Conservation (phyloP, 1,284 basidiomycete species). For the Sporisorium sorghi region DNA sequence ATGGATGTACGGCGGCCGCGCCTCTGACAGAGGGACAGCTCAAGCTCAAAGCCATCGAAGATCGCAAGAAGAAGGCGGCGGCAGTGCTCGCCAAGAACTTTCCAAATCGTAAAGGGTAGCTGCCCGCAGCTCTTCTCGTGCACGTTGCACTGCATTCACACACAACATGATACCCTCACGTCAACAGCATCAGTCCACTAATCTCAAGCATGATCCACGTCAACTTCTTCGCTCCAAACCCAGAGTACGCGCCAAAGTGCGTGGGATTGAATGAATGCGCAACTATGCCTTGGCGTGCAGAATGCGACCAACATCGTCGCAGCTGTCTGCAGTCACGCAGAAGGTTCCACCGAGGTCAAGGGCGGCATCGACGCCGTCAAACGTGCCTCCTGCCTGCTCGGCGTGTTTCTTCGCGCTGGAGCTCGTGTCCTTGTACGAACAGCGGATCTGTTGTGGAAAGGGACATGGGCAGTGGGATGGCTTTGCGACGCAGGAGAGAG, state of each 20-base stretch:
- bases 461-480: slow-evolving; percentile 65
- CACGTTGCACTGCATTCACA: neutral
- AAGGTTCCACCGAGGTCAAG: slow-evolving; percentile 55
- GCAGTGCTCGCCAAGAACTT: slow-evolving; percentile 59
- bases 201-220: neutral
- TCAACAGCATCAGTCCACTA: slow-evolving; percentile 8
- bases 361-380: slow-evolving; percentile 44
- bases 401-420: slow-evolving; percentile 20
- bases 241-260: no score
- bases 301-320: slow-evolving; percentile 38
- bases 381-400: slow-evolving; percentile 29
- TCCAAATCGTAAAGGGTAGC: slow-evolving; percentile 43
- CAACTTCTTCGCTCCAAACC: neutral
- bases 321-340: slow-evolving; percentile 54
- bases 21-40: slow-evolving; percentile 58
- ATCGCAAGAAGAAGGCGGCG: slow-evolving; percentile 61
- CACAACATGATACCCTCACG: slow-evolving; percentile 16
- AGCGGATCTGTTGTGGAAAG: slow-evolving; percentile 59
- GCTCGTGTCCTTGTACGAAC: slow-evolving; percentile 51
- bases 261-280: neutral
- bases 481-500: slow-evolving; percentile 60
- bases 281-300: slow-evolving; percentile 32
- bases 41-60: slow-evolving; percentile 52
- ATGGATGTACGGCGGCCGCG: slow-evolving; percentile 53
- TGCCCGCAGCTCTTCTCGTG: neutral